Conservation (phyloP, 768 basidiomycete species). For the Tricholoma terreum region DNA sequence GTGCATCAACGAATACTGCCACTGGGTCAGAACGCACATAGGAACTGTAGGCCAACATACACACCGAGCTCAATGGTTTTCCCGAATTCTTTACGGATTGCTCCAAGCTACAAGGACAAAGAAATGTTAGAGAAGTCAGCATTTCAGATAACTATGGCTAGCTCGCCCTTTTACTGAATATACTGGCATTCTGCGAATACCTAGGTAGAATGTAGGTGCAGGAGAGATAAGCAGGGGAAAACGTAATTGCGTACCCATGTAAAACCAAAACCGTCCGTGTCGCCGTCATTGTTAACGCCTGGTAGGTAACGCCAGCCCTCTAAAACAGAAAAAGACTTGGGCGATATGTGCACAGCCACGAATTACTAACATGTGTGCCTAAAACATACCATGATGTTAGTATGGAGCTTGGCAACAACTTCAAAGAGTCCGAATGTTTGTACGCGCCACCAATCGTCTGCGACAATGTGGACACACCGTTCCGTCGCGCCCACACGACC, state of each 20-base stretch:
- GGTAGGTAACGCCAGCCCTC: background rate
- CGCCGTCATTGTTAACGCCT: constrained; percentile 14
- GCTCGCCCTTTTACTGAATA: constrained; percentile 71
- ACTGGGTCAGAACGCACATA: background rate
- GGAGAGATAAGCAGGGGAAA: no score
- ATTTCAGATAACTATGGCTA: background rate
- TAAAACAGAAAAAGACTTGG: no score
- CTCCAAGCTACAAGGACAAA: constrained; percentile 51
- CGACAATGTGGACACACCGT: no score
- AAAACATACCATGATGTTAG: no score
- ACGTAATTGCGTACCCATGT: constrained; percentile 35
- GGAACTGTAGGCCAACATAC: background rate
- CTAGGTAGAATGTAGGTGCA: constrained; percentile 29
- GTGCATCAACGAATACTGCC: constrained; percentile 73
- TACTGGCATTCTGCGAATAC: constrained; percentile 67
- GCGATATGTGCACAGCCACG: no score
- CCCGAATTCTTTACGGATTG: constrained; percentile 65
- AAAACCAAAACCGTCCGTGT: constrained; percentile 35
- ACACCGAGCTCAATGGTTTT: constrained; percentile 66
- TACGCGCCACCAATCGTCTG: no score
- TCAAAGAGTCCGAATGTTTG: no score
- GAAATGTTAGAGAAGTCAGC: background rate
- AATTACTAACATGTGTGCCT: no score
- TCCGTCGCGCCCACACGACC: no score
- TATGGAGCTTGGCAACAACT: no score